phyloP scores from a whole-genome alignment of 179 eudicot species.

The Spinacia oleracea region DNA sequence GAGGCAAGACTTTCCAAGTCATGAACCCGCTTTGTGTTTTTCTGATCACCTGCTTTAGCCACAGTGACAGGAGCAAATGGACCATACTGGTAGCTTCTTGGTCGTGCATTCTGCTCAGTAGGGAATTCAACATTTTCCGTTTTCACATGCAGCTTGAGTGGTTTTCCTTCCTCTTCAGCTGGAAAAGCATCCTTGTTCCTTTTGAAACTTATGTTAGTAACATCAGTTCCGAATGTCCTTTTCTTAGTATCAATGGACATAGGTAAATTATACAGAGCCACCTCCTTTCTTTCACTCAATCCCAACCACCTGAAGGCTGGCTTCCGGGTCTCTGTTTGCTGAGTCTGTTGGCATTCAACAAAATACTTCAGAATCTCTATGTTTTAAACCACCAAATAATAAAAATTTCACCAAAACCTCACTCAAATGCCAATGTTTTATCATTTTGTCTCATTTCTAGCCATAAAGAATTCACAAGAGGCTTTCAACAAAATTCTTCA shows the following conservation, averaged over 20 bases:
- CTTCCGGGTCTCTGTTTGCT: slow-evolving; percentile 80
- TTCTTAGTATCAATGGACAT: slow-evolving; percentile 53
- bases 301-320: slow-evolving; percentile 97
- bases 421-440: background rate
- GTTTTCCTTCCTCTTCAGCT: slow-evolving; percentile 32
- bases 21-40: slow-evolving; percentile 33
- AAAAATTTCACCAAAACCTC: background rate
- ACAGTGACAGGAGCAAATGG: slow-evolving; percentile 74
- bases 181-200: slow-evolving; percentile 42
- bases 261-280: slow-evolving; percentile 27
- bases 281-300: slow-evolving; percentile 36
- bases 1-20: slow-evolving; percentile 73
- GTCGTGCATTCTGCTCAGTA: slow-evolving; percentile 34
- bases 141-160: slow-evolving; percentile 38
- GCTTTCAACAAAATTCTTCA: slow-evolving; percentile 12
- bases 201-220: slow-evolving; percentile 60
- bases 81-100: slow-evolving; percentile 57
- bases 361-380: background rate
- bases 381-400: background rate
- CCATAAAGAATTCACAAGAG: background rate
- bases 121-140: slow-evolving; percentile 36
- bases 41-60: slow-evolving; percentile 43
- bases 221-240: slow-evolving; percentile 81
- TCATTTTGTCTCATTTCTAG: background rate
- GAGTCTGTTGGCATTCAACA: slow-evolving; percentile 50